phyloP scores from a whole-genome alignment of 495 filamentous ascomycete species.

The Penicillium daleae region DNA sequence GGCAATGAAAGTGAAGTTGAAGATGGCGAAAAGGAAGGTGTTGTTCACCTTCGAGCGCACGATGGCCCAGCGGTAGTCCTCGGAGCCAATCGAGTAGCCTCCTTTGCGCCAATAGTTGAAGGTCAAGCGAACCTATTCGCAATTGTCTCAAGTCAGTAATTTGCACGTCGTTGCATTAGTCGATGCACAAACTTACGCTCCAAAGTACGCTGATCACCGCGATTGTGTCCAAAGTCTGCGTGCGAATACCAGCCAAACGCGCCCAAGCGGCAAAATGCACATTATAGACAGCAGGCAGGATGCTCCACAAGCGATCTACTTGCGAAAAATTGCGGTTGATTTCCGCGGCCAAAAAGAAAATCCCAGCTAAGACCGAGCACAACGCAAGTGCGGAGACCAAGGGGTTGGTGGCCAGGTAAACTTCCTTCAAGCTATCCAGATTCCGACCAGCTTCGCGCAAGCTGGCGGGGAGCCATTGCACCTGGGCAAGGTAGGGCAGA shows the following conservation, averaged over 20 bases:
- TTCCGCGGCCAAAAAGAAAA: constrained; percentile 77
- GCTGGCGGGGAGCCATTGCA: constrained; percentile 69
- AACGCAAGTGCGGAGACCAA: constrained; percentile 75
- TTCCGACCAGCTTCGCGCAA: constrained; percentile 60
- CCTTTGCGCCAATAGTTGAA: constrained; percentile 98
- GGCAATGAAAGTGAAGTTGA: constrained; percentile 89
- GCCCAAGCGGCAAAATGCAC: constrained; percentile 86
- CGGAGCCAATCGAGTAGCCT: constrained; percentile 81
- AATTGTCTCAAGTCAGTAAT: constrained; percentile 13
- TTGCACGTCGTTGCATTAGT: neutral
- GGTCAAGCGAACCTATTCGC: constrained; percentile 69
- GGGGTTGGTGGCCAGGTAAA: constrained; percentile 90
- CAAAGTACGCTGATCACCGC: constrained; percentile 72
- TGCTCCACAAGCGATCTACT: constrained; percentile 88
- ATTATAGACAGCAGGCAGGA: constrained; percentile 86
- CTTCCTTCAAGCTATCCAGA: constrained; percentile 56
- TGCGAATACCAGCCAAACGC: constrained; percentile 71
- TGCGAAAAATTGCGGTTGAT: constrained; percentile 92
- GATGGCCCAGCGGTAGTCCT: constrained; percentile 90
- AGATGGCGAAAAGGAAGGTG: constrained; percentile 68
- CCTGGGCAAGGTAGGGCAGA: constrained; percentile 74
- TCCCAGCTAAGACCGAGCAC: constrained; percentile 63
- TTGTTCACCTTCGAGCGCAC: constrained; percentile 55
- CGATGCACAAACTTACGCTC: constrained; percentile 76
- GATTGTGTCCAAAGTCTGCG: constrained; percentile 72